Conservation (phyloP, 257 asterid genomes). For the Salvia hispanica region DNA sequence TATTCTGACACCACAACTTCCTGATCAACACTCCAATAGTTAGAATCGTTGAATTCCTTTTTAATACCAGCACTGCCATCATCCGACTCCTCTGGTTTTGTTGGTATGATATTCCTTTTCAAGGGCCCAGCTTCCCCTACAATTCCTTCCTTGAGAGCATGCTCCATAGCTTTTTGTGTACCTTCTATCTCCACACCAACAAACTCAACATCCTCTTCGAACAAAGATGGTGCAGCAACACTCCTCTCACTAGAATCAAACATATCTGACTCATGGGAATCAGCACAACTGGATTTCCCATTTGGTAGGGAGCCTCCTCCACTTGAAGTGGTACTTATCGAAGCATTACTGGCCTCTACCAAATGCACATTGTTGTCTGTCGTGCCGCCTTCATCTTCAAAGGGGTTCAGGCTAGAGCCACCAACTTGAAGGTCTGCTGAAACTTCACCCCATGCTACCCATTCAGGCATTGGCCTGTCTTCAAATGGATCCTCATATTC, state of each 20-base stretch:
- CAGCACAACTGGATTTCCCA: constrained; percentile 44
- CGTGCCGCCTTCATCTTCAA: constrained; percentile 46
- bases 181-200: constrained; percentile 95
- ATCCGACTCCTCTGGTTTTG: constrained; percentile 50
- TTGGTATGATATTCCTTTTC: constrained; percentile 52
- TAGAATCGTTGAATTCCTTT: constrained; percentile 80
- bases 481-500: constrained; percentile 74
- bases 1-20: constrained; percentile 73
- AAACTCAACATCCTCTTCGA: constrained; percentile 97
- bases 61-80: constrained; percentile 57
- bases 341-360: constrained; percentile 32
- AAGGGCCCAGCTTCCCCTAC: constrained; percentile 91
- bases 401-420: constrained; percentile 71
- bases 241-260: constrained; percentile 45
- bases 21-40: constrained; percentile 96
- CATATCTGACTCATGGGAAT: constrained; percentile 41
- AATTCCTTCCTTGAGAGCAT: constrained; percentile 90
- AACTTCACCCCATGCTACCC: constrained; percentile 90
- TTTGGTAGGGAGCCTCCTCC: constrained; percentile 50
- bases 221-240: constrained; percentile 69
- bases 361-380: constrained; percentile 33
- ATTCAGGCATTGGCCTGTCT: constrained; percentile 86
- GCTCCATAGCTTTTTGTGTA: constrained; percentile 78
- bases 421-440: constrained; percentile 62
- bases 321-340: constrained; percentile 42